These are phyloP conservation scores for Colletotrichum filicis DNA, from an alignment of 2,329 filamentous ascomycete species.

Conservation along the genomic window DNA sequence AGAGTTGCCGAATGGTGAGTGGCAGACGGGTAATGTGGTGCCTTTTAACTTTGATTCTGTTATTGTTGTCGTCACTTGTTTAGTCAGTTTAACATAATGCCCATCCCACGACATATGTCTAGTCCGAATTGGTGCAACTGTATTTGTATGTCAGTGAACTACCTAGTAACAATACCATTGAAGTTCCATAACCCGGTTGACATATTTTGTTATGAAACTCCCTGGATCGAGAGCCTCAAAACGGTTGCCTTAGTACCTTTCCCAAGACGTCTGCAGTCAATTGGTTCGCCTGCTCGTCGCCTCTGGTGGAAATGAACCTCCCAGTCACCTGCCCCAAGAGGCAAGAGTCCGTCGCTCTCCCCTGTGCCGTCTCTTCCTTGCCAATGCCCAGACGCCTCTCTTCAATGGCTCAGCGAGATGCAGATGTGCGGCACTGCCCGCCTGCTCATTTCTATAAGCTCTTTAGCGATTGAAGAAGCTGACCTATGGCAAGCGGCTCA, in stretches of 20 bases:
- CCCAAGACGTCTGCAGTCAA: neutral
- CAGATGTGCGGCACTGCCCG: neutral
- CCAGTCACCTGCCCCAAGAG: constrained; percentile 12
- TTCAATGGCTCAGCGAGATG: neutral
- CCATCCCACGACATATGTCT: neutral
- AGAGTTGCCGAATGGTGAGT: neutral
- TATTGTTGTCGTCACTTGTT: neutral
- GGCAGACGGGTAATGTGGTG: neutral
- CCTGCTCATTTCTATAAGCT: neutral
- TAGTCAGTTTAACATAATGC: neutral
- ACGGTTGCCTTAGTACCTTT: neutral
- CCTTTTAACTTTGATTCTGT: neutral
- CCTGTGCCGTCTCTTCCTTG: neutral
- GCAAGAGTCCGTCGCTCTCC: neutral
- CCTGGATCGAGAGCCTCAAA: neutral
- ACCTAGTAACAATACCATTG: neutral
- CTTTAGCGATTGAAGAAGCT: neutral
- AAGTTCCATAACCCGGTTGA: neutral
- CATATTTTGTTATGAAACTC: neutral
- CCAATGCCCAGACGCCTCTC: neutral
- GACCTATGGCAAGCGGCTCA: neutral
- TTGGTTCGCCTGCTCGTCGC: neutral
- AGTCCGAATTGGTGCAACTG: neutral
- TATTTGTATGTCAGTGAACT: neutral
- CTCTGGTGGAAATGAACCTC: neutral